These are phyloP conservation scores for Dovyalis caffra DNA, from an alignment of 345 rosid species.

Conservation along the genomic window DNA sequence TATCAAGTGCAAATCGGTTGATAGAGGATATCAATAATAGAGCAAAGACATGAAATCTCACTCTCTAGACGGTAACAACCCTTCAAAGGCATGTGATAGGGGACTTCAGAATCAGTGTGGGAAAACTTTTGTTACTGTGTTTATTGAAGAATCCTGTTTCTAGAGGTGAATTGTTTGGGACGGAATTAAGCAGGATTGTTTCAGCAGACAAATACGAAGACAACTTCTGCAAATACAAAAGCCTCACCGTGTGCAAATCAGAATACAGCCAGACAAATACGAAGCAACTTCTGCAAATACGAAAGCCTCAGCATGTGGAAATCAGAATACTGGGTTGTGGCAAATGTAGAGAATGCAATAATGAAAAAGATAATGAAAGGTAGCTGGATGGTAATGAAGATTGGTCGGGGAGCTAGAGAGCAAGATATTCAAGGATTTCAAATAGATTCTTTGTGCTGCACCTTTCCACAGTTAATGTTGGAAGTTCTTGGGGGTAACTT, in stretches of 20 bases:
- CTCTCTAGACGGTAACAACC: not conserved
- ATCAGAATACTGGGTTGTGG: not conserved
- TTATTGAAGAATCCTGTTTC: not conserved
- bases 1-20: constrained; percentile 15
- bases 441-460: not conserved
- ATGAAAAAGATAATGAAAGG: not conserved
- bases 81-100: not conserved
- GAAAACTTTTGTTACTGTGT: not conserved
- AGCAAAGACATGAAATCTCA: not conserved
- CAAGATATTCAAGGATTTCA: not conserved
- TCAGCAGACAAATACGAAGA: not conserved
- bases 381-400: not conserved
- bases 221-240: not conserved
- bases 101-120: not conserved
- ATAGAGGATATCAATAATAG: constrained; percentile 12
- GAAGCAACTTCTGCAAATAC: not conserved
- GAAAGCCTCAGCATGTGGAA: not conserved
- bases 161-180: not conserved
- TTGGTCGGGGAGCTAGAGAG: not conserved
- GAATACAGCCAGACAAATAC: not conserved
- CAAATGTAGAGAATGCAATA: not conserved
- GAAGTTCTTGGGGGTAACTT: not conserved
- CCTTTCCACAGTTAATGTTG: not conserved
- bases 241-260: not conserved
- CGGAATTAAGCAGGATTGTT: not conserved